These are phyloP conservation scores for Pholiota adiposa DNA, from an alignment of 1,284 basidiomycete genomes.

Conservation along the genomic window DNA sequence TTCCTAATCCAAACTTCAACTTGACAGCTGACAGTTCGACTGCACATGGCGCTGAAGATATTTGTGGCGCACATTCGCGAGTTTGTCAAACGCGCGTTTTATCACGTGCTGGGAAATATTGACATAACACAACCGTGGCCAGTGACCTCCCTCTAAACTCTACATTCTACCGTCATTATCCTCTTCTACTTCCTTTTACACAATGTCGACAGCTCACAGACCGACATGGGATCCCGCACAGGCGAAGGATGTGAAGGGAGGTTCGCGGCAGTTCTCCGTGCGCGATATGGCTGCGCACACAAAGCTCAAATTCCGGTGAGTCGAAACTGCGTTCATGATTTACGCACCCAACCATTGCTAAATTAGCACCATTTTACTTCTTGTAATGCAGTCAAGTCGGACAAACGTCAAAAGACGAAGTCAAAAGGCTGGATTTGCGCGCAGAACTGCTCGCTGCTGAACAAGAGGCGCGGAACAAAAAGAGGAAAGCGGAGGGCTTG, in stretches of 20 bases:
- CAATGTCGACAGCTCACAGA: conserved; percentile 86
- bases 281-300: conserved; percentile 92
- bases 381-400: conserved; percentile 69
- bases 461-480: conserved; percentile 82
- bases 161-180: too few species aligned
- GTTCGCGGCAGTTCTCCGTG: conserved; percentile 87
- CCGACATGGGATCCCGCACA: conserved; percentile 91
- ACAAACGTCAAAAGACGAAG: conserved; percentile 78
- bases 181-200: background rate
- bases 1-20: background rate
- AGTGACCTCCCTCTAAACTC: too few species aligned
- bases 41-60: background rate
- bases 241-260: conserved; percentile 84
- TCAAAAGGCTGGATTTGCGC: conserved; percentile 79
- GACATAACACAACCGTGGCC: too few species aligned
- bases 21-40: background rate
- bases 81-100: background rate
- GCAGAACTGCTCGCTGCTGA: conserved; percentile 85
- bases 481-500: conserved; percentile 84
- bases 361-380: background rate
- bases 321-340: conserved; percentile 1
- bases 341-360: background rate
- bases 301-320: conserved; percentile 92
- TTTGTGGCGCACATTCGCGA: background rate
- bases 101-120: conserved; percentile 24